phyloP scores from a whole-genome alignment of 169 alveolate species.

The Besnoitia besnoiti region DNA sequence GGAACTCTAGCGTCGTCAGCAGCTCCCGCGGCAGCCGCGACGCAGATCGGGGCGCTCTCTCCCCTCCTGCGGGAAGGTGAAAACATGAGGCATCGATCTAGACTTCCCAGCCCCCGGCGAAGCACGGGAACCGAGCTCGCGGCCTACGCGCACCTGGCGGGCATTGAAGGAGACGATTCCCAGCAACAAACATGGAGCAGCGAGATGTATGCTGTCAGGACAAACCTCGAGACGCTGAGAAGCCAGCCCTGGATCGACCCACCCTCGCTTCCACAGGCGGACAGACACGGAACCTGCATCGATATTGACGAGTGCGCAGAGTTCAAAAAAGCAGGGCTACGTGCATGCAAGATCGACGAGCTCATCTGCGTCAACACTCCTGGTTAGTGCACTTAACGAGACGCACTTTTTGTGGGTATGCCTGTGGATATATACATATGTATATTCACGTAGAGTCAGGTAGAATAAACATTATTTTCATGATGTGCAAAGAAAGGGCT shows the following conservation, averaged over 20 bases:
- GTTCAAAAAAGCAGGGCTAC: neutral
- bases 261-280: neutral
- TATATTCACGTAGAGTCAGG: neutral
- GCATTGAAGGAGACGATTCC: neutral
- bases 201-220: neutral
- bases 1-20: neutral
- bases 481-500: too few species aligned
- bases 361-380: slow-evolving; percentile 41
- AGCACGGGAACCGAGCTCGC: neutral
- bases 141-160: neutral
- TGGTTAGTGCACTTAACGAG: slow-evolving; percentile 6
- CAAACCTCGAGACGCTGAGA: neutral
- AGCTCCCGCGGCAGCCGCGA: neutral
- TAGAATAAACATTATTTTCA: too few species aligned
- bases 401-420: too few species aligned
- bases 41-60: neutral
- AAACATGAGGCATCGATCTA: neutral
- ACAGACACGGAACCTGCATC: neutral
- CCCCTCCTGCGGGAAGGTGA: neutral
- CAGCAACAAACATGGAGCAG: neutral
- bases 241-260: neutral
- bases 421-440: neutral
- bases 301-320: slow-evolving; percentile 48
- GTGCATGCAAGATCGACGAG: slow-evolving; percentile 3
- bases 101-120: neutral